Evolutionary conservation across 768 basidiomycete species (phyloP), one percentile per base, ranked within the genome.

Genomic region (Exidia glandulosa): DNA sequence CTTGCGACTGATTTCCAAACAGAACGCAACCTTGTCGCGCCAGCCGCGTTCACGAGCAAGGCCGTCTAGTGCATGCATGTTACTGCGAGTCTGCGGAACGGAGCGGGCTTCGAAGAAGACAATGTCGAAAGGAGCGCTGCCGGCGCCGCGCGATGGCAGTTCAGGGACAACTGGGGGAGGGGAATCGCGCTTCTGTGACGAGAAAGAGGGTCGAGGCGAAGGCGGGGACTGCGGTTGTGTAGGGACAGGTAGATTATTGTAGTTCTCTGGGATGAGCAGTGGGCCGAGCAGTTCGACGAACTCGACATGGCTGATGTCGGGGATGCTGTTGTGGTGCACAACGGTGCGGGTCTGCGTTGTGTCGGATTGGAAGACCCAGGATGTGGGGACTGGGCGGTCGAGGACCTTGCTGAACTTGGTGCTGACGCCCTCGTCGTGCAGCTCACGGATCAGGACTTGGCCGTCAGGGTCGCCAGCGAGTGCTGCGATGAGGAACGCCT

Each of bases 241-340:
- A 55, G 70, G 65, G 55, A 72, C 70, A 50, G 73, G 63, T 62
- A 75, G 71, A 2, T 72, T 74, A n/a, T 72, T 65, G 59, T 85
- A 91, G 67, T 90, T 90, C 69, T 90, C 89, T 10, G 89, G 88
- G 0, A 84, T 87, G 25, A 92, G 80, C 27, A 91, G 69, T n/a
- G 90, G 90, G 0, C 89, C 88, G 1, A 91, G 76, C 52, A 88
- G 73, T 2, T 85, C 80, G 41, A 93, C 84, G 65, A 92, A 91
- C 66, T 93, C 90, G 63, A 91, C 90, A 64, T 92, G 90, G 0
- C 88, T 87, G 62, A 91, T 82, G 63, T 92, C 90, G 0, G 88
- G 90, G 7, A 93, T 77, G 2, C 90, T 89, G 64, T 92, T 92
- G 72, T 93, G 88, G 70, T 93, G 90, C 64, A 91, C 82, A 57